Evolutionary conservation across 768 basidiomycete genomes (phyloP).

Genomic region (Boletus bicolor): DNA sequence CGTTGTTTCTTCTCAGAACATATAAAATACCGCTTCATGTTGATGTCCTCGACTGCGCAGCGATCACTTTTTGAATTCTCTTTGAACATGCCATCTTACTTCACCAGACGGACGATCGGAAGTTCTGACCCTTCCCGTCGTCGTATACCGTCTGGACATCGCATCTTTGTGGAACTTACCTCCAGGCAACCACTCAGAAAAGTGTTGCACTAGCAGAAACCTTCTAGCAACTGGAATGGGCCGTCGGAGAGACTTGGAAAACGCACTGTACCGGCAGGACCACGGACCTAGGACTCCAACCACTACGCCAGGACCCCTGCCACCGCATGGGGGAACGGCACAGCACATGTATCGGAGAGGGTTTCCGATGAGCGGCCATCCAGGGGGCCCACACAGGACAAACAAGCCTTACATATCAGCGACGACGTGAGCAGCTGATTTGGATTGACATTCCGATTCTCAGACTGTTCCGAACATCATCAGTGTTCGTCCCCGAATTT

Average conservation of each 20-base stretch:
- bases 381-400: slow-evolving; percentile 12
- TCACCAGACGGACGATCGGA: slow-evolving; percentile 1
- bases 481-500: no score
- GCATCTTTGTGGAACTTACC: slow-evolving; percentile 13
- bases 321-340: no score
- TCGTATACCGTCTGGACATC: neutral
- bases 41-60: neutral
- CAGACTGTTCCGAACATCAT: no score
- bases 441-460: no score
- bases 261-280: no score
- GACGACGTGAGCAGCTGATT: no score
- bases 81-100: slow-evolving; percentile 3
- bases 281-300: no score
- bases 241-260: no score
- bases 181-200: slow-evolving; percentile 25
- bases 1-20: neutral
- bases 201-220: slow-evolving; percentile 7
- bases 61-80: neutral
- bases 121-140: neutral
- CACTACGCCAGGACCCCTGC: no score
- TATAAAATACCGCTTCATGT: neutral
- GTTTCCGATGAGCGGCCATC: slow-evolving; percentile 49
- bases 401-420: neutral
- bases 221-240: neutral
- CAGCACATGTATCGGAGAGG: slow-evolving; percentile 43